Evolutionary conservation across 441 rosid genomes (phyloP).

Genomic region (Daphne laureola): DNA sequence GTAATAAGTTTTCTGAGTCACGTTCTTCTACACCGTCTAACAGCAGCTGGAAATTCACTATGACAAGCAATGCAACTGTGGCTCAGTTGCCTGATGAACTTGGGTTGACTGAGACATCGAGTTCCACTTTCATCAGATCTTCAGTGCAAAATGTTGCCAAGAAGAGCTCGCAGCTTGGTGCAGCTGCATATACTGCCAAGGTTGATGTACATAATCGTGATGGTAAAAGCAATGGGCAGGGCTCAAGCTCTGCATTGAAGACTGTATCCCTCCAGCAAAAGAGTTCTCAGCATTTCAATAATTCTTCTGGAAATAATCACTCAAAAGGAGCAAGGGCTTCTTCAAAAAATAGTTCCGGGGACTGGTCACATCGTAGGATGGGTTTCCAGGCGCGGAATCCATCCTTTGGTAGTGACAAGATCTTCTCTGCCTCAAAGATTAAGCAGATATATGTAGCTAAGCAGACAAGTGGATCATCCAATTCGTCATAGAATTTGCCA

Average conservation of each 20-base stretch:
- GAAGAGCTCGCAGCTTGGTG: slow-evolving; percentile 29
- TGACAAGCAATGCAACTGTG: slow-evolving; percentile 28
- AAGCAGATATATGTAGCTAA: slow-evolving; percentile 99
- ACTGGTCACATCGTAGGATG: slow-evolving; percentile 60
- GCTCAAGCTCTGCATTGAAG: slow-evolving; percentile 23
- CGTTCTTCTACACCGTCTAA: slow-evolving; percentile 35
- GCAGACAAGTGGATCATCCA: slow-evolving; percentile 48
- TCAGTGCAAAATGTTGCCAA: slow-evolving; percentile 23
- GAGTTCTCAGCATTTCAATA: slow-evolving; percentile 43
- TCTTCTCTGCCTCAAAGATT: slow-evolving; percentile 49
- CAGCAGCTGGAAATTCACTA: slow-evolving; percentile 23
- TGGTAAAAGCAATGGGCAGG: slow-evolving; percentile 25
- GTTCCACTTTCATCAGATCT: slow-evolving; percentile 26
- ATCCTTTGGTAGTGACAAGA: slow-evolving; percentile 50
- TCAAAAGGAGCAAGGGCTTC: slow-evolving; percentile 36
- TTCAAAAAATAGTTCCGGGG: slow-evolving; percentile 40
- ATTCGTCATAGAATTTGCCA: slow-evolving; percentile 9
- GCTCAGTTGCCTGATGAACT: slow-evolving; percentile 48
- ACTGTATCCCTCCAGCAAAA: slow-evolving; percentile 44
- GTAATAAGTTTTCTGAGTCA: slow-evolving; percentile 44
- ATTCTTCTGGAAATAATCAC: slow-evolving; percentile 34
- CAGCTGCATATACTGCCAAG: slow-evolving; percentile 28
- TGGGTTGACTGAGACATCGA: slow-evolving; percentile 48
- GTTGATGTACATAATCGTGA: slow-evolving; percentile 19
- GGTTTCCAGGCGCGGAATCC: slow-evolving; percentile 76